phyloP scores from a whole-genome alignment of 768 basidiomycete genomes.

The Exsudoporus frostii region DNA sequence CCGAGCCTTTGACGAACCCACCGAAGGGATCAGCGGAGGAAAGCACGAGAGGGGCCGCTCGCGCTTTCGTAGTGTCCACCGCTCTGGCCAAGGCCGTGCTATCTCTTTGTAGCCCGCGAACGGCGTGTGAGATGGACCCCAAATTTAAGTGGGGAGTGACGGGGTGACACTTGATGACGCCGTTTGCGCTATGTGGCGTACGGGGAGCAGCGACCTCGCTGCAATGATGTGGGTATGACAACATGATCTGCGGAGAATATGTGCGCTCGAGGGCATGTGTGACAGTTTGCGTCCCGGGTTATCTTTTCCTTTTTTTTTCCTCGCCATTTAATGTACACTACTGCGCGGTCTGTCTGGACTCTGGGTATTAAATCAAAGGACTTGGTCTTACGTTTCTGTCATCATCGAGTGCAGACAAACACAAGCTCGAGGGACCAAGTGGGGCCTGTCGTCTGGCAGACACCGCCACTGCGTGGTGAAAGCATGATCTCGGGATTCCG shows the following conservation, averaged over 20 bases:
- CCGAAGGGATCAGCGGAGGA: conserved; percentile 48
- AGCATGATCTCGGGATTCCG: conserved; percentile 30
- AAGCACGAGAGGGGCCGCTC: conserved; percentile 62
- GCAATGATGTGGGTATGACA: conserved; percentile 32
- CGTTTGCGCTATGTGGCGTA: conserved; percentile 31
- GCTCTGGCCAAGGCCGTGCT: conserved; percentile 70
- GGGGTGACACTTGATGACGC: conserved; percentile 27
- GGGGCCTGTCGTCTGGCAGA: conserved; percentile 1
- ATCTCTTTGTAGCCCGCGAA: conserved; percentile 67
- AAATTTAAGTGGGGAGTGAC: conserved; percentile 17
- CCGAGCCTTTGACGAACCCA: conserved; percentile 60
- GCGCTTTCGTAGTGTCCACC: conserved; percentile 57
- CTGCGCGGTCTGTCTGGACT: conserved; percentile 15
- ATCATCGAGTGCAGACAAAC: conserved; percentile 6
- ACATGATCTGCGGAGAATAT: conserved; percentile 28
- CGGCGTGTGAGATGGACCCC: conserved; percentile 29
- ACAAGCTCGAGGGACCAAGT: background rate
- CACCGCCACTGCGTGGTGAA: conserved; percentile 29
- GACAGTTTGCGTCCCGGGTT: background rate
- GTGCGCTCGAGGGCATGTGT: conserved; percentile 16
- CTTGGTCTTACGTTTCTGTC: conserved; percentile 17
- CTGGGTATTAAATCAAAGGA: conserved; percentile 16
- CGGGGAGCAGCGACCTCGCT: conserved; percentile 27
- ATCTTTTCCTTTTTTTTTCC: conserved; percentile 5
- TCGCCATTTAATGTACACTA: conserved; percentile 14